These are phyloP conservation scores for Eucommia ulmoides DNA, from an alignment of 257 asterid genomes.

Conservation along the genomic window DNA sequence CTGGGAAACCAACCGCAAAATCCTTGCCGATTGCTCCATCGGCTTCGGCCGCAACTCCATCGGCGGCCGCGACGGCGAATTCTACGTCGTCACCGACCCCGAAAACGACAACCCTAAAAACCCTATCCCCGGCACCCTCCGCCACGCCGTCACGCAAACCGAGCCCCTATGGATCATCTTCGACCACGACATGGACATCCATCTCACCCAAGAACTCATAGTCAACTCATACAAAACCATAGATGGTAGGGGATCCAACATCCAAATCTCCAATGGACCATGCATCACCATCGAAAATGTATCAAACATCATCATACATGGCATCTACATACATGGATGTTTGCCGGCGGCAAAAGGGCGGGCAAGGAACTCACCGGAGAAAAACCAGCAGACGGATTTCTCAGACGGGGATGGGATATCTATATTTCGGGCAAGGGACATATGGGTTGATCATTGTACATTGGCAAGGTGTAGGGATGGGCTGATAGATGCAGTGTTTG, in stretches of 20 bases:
- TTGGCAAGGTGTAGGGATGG: conserved; percentile 48
- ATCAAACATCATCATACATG: conserved; percentile 48
- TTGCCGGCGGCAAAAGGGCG: conserved; percentile 44
- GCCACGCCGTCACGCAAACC: conserved; percentile 50
- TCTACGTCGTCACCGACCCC: conserved; percentile 37
- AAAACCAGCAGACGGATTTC: conserved; percentile 35
- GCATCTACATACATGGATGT: conserved; percentile 49
- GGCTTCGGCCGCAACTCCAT: conserved; percentile 56
- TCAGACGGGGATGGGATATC: conserved; percentile 72
- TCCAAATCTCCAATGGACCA: conserved; percentile 52
- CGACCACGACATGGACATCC: conserved; percentile 42
- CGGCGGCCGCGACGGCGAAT: conserved; percentile 62
- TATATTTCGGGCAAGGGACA: conserved; percentile 35
- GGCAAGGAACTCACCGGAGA: conserved; percentile 34
- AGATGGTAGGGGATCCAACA: conserved; percentile 48
- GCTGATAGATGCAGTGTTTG: conserved; percentile 43
- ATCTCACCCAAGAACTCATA: conserved; percentile 35
- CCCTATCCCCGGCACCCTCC: conserved; percentile 49
- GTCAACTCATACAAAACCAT: conserved; percentile 69
- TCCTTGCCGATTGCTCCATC: conserved; percentile 47
- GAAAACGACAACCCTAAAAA: conserved; percentile 35
- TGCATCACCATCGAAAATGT: conserved; percentile 50
- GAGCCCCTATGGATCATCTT: conserved; percentile 73
- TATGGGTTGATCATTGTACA: conserved; percentile 74
- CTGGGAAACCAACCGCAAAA: conserved; percentile 58